Base-by-base conservation (phyloP, 371 early-diverging fungal species). In the Rhizopus sp. region DNA sequence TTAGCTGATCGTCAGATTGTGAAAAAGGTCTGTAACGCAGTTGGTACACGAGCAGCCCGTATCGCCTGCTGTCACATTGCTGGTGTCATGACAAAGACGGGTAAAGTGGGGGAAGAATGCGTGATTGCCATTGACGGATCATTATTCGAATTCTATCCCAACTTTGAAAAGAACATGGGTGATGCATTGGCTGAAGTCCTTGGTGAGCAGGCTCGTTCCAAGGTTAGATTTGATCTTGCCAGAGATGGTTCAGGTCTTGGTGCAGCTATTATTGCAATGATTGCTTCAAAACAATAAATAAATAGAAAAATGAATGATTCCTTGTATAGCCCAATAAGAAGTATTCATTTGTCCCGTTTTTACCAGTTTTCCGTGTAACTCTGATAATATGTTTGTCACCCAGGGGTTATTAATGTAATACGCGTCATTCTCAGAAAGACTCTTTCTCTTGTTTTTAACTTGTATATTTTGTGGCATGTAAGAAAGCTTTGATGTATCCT, bases 71-170 rank as follows among this genome's bases (percentile, higher is more conserved):
- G 90, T 41, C 93, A 88, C 17, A 71, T 95, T 62, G 87, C 89
- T 10, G 93, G 88, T 35, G 80, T 96, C 48, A 79, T 95, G 51
- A 82, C 78, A 39, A 68, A 78, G 50, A 62, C 62, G n/a, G 60
- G 57, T 5, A 60, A 53, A 31, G 84, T 95, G 17, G 95, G 92
- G 34, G 34, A 66, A 29, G 67, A 68, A 8, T 62, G 63, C 16
- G 68, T 64, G 29, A 66, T 78, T 48, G 78, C 78, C 39, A 90
- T 97, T 55, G 97, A 98, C 60, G 98, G 98, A 5, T 87, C 89
- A 37, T 74, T 98, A 60, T 98, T 88, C 75, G 91, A 93, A 73
- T 87, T 88, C 55, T 96, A 95, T 67, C 97, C 97, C 8, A 81
- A 83, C 75, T 97, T 92, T 72, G 88, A 87, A 51, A 75, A 86